These are phyloP conservation scores for Musa itinerans DNA, from an alignment of 176 grass and related monocot species.

Conservation along the genomic window DNA sequence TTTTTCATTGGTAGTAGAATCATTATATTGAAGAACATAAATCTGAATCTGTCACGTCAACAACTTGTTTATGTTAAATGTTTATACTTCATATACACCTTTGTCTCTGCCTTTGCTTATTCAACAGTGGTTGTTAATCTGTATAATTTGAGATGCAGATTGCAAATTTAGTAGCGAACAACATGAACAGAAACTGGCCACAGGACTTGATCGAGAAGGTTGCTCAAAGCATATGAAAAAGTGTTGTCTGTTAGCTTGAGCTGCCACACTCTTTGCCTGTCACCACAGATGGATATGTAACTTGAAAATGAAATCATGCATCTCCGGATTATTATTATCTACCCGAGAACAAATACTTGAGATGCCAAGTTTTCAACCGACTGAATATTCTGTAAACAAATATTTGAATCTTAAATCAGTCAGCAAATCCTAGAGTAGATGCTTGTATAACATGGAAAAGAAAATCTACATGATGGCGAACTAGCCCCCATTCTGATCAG, in stretches of 20 bases:
- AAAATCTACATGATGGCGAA: too few relatives aligned
- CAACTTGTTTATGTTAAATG: too few relatives aligned
- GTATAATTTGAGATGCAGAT: conserved; percentile 50
- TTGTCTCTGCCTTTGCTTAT: neutral
- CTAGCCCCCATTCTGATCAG: too few relatives aligned
- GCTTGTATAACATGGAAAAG: too few relatives aligned
- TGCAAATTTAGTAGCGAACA: conserved; percentile 80
- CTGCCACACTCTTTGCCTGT: neutral
- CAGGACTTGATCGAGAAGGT: conserved; percentile 93
- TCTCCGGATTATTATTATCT: neutral
- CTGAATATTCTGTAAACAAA: neutral
- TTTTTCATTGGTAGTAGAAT: too few relatives aligned
- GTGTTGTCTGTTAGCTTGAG: too few relatives aligned
- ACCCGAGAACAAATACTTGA: neutral
- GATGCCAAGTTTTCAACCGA: neutral
- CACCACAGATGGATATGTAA: neutral
- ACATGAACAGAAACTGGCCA: conserved; percentile 83
- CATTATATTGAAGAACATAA: too few relatives aligned
- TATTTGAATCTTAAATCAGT: too few relatives aligned
- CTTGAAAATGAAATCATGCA: neutral
- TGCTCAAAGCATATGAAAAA: conserved; percentile 62
- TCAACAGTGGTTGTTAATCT: neutral
- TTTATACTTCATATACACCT: too few relatives aligned
- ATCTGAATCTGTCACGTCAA: too few relatives aligned
- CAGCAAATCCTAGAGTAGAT: too few relatives aligned